These are phyloP conservation scores for Prunus davidiana DNA, from an alignment of 306 rosid species.

Conservation along the genomic window DNA sequence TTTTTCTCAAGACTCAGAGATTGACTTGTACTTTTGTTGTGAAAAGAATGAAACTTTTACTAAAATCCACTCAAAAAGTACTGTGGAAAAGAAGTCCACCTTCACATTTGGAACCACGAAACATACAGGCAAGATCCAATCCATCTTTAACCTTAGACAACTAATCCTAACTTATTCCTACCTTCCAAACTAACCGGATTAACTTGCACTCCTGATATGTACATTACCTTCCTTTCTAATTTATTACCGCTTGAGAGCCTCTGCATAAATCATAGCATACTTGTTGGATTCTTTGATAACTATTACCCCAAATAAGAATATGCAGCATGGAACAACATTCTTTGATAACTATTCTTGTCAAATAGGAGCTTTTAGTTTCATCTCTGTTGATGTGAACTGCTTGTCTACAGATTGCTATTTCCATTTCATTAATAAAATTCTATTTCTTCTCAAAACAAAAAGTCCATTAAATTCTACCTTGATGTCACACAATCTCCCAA, in stretches of 20 bases:
- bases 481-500: conserved; percentile 97
- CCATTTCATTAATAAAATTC: not conserved
- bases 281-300: too few relatives aligned
- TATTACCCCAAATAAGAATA: not conserved
- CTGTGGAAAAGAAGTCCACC: not conserved
- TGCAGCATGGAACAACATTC: not conserved
- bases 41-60: too few relatives aligned
- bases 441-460: not conserved
- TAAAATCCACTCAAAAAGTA: not conserved
- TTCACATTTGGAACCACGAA: not conserved
- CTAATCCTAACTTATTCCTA: too few relatives aligned
- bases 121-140: not conserved
- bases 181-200: not conserved
- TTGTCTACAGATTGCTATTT: not conserved
- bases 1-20: not conserved
- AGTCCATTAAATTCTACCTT: conserved; percentile 39
- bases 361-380: not conserved
- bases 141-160: too few relatives aligned
- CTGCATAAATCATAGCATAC: not conserved
- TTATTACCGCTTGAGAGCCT: not conserved
- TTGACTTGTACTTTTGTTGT: too few relatives aligned
- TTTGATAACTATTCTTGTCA: not conserved
- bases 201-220: not conserved
- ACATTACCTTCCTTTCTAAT: not conserved
- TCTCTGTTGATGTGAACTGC: not conserved